Evolutionary conservation across 179 eudicot genomes (phyloP), one percentile per base, ranked within the genome.

Genomic region (Vitellaria paradoxa): DNA sequence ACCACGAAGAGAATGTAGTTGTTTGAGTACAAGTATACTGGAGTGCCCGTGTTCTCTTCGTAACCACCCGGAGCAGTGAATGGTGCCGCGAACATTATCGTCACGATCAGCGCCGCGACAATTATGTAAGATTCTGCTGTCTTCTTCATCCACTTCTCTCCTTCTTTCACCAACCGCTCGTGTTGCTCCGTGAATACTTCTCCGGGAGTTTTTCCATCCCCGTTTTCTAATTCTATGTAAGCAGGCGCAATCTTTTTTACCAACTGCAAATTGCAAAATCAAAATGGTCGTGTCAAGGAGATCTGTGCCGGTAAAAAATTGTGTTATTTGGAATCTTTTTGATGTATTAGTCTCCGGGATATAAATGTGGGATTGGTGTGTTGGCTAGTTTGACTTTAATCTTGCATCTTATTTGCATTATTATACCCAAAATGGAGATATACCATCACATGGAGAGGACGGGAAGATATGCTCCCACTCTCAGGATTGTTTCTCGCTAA

Each of bases 61-160:
- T 7, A n/a, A 21, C 30, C 65, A 0, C 65, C 65, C 14, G 65
- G 65, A n/a, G 8, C 65, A 7, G 65, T 61, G 21, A 61, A 61
- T 6, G 65, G 10, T 21, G 65, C 30, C 1, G 65, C 6, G 45
- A 42, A 5, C 45, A 42, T 42, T 2, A 42, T 42, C 45, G 6
- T 42, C 45, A 42, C 45, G 45, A 61, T 24, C 9, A 61, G 65
- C 20, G 65, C 30, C 3, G 26, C 65, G 24, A 61, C 26, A 8
- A 61, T 30, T 2, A 12, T 61, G 14, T 12, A n/a, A 7, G 65
- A 61, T 61, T 6, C 4, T n/a, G 65, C 74, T 17, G 23, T 71
- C 4, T 26, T 26, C 62, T 71, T 71, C 74, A 71, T 53, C 74
- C 74, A 52, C 15, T 55, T 52, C 46, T 71, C 74, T 9, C 62